Evolutionary conservation across 2,329 filamentous ascomycete genomes (phyloP), one percentile per base, ranked within the genome.

Genomic region (Fusarium pininemorale): DNA sequence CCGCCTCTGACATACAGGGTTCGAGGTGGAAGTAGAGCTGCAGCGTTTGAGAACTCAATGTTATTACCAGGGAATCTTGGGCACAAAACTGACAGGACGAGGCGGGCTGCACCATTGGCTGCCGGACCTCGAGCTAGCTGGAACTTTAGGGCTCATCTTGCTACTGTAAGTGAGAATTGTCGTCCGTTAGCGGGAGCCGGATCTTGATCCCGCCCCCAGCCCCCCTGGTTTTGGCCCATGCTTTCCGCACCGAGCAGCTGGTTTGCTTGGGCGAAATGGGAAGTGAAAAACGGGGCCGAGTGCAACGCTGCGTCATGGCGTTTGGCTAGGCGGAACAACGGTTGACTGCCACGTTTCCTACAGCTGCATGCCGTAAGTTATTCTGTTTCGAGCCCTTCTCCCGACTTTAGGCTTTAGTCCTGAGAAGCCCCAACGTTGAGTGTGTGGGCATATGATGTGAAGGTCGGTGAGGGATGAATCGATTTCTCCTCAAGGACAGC

Each of bases 261-360:
- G 76, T 78, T 71, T 59, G 71, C 66, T 64, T 76, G 76, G 64
- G 76, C 76, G 66, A 70, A 75, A 78, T 69, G 56, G 70, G 67
- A 66, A 64, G 48, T 50, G 42, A 51, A 59, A 70, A 66, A 74
- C 57, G 66, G 74, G 50, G 54, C 68, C 58, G 58, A 53, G 32
- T 70, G 59, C 53, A 56, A 68, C 66, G 61, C 66, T 76, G 74
- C 63, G 68, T 76, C 74, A 74, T 73, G 69, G 72, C 39, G 41
- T 45, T 56, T 41, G 48, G 16, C n/a, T 35, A 57, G 41, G 48
- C 66, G 38, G 71, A 63, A 70, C 64, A 59, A 60, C 57, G 44
- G 57, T 70, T 53, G 53, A 35, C 60, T 68, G 62, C 66, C 68
- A 63, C 63, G 70, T 75, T 59, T 59, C 56, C 57, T 28, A 63